Evolutionary conservation across 306 rosid species (phyloP), one percentile per base, ranked within the genome.

Genomic region (Crataegus laevigata): DNA sequence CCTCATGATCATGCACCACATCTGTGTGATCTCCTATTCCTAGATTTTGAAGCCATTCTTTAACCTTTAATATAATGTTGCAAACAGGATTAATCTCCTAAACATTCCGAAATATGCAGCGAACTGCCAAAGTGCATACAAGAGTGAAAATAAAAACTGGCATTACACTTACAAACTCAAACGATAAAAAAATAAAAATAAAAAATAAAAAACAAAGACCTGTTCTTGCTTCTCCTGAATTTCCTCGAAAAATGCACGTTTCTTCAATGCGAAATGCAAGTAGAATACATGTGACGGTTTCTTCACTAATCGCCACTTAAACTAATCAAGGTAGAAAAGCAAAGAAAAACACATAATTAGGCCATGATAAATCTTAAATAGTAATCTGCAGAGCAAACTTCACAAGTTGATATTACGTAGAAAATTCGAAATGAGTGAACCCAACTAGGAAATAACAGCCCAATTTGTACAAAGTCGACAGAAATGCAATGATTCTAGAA

Each of bases 31-130:
- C 99, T 82, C 93, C 99, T 62, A 96, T 92, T 96, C 99, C 99
- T 96, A 96, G 99, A 92, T 92, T 96, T 89, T 90, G 96, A 90
- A 96, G 99, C 99, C 99, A 96, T 89, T 96, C 99, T 96, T 92
- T 96, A 90, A 96, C 99, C 99, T 96, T 89, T 85, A 88, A 90
- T 92, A 89, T 85, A 81, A 91, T 82, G 72, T 90, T 84, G 84
- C 89, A 92, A 86, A 87, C 80, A 76, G 79, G 74, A 96, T 93
- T 86, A 93, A 85, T 34, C 76, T 77, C 91, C 86, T 88, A 87
- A 86, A 74, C 80, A 77, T 74, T 75, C 75, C 78, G 58, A 77
- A 64, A 80, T 80, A 75, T 74, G 83, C 82, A 45, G 74, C 60
- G 78, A 82, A 74, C 77, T 79, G 69, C 77, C 82, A 82, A 82